These are phyloP conservation scores for Starmerella gropengiesseri DNA, from an alignment of 805 yeast genomes.

Conservation along the genomic window DNA sequence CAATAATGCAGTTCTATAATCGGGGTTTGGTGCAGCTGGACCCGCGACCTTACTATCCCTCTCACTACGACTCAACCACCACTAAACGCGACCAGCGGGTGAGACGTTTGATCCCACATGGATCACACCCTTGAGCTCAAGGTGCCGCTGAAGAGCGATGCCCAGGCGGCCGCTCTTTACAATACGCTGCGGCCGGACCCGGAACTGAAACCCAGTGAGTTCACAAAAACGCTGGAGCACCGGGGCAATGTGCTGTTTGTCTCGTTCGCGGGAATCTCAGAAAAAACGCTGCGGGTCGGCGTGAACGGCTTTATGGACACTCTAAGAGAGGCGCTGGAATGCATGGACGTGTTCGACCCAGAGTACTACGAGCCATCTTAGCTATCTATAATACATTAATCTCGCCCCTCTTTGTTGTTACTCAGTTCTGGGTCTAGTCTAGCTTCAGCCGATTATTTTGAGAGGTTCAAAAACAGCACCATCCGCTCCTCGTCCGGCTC, in stretches of 20 bases:
- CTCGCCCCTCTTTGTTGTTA: too few species aligned
- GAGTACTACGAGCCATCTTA: conserved; percentile 1
- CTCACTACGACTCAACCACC: too few species aligned
- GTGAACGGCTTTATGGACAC: conserved; percentile 72
- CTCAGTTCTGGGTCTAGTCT: neutral
- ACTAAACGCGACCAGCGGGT: too few species aligned
- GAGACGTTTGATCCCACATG: conserved; percentile 7
- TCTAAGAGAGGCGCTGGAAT: conserved; percentile 60
- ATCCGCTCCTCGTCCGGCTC: conserved; percentile 26
- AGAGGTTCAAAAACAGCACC: conserved; percentile 24
- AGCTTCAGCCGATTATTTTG: conserved; percentile 24
- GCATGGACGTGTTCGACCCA: conserved; percentile 14
- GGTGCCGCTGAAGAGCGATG: conserved; percentile 51
- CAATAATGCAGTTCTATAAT: too few species aligned
- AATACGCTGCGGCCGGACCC: conserved; percentile 68
- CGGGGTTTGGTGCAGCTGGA: too few species aligned
- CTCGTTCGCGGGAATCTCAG: conserved; percentile 33
- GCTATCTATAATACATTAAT: too few species aligned
- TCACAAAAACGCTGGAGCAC: conserved; percentile 38
- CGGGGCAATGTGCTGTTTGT: conserved; percentile 27
- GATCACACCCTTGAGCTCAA: conserved; percentile 28
- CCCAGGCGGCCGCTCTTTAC: conserved; percentile 55
- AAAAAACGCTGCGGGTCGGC: conserved; percentile 71
- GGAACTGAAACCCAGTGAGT: conserved; percentile 58
- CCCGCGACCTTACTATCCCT: too few species aligned